Evolutionary conservation across 257 asterid genomes (phyloP).

Genomic region (Gentiana dahurica): DNA sequence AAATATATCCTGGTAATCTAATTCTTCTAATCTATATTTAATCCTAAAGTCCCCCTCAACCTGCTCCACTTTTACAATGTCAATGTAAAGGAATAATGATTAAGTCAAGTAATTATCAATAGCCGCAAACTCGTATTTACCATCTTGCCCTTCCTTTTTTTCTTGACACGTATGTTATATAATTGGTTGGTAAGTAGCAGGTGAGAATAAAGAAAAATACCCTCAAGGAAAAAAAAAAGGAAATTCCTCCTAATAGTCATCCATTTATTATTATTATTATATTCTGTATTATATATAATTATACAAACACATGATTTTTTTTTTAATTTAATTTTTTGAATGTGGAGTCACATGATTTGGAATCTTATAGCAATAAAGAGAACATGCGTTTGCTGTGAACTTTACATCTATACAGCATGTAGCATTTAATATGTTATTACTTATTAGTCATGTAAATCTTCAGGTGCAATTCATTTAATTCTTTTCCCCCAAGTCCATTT

Average conservation of each 20-base stretch:
- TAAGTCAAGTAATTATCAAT: not conserved
- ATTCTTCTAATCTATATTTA: too few species aligned
- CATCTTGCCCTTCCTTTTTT: slow-evolving; percentile 8
- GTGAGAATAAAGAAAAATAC: too few species aligned
- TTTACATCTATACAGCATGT: not conserved
- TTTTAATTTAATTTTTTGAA: too few species aligned
- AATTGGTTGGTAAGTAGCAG: not conserved
- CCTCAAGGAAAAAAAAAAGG: too few species aligned
- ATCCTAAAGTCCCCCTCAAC: not conserved
- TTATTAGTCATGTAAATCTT: not conserved
- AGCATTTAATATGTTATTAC: slow-evolving; percentile 1
- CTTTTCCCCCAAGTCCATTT: not conserved
- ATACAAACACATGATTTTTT: too few species aligned
- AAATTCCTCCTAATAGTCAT: too few species aligned
- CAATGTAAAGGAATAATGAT: not conserved
- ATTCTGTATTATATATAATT: too few species aligned
- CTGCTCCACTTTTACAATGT: not conserved
- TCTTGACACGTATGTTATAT: not conserved
- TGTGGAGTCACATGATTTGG: not conserved
- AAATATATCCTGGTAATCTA: too few species aligned
- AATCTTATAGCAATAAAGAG: slow-evolving; percentile 12
- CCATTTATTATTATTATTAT: too few species aligned
- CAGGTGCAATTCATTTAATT: slow-evolving; percentile 12
- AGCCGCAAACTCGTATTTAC: slow-evolving; percentile 5
- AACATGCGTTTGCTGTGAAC: slow-evolving; percentile 12